phyloP scores from a whole-genome alignment of 371 early-diverging fungal species.

The Dichotomocladium elegans region DNA sequence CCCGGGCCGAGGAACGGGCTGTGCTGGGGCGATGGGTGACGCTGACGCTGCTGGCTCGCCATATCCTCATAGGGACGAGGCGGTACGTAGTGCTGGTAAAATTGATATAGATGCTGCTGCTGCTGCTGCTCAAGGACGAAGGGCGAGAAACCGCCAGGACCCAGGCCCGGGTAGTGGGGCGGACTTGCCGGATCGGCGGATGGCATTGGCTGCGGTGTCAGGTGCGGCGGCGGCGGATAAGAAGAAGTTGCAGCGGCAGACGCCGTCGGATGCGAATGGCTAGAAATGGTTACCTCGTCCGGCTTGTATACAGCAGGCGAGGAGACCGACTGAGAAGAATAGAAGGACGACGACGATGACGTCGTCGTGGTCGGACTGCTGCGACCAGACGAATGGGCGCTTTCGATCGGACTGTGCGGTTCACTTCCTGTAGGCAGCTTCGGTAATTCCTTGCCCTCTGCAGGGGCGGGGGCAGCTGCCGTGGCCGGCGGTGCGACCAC shows the following conservation, averaged over 20 bases:
- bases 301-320: too few species aligned
- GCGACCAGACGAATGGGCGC: background rate
- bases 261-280: too few species aligned
- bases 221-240: too few species aligned
- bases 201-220: too few species aligned
- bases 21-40: slow-evolving; percentile 6
- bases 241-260: too few species aligned
- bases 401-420: background rate
- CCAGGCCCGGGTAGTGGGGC: background rate
- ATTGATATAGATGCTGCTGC: slow-evolving; percentile 38
- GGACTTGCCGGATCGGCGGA: background rate
- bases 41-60: slow-evolving; percentile 10
- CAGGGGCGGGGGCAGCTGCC: background rate
- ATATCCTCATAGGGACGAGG: slow-evolving; percentile 40
- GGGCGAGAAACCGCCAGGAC: slow-evolving; percentile 12
- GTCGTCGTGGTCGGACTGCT: background rate
- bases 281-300: background rate
- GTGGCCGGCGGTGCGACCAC: slow-evolving; percentile 23
- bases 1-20: slow-evolving; percentile 13
- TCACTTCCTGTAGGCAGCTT: background rate
- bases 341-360: background rate
- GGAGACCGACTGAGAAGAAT: background rate
- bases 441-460: background rate
- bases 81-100: slow-evolving; percentile 34
- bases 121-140: slow-evolving; percentile 10